Conservation (phyloP, 2,329 filamentous ascomycete species). For the Pyricularia grisea region DNA sequence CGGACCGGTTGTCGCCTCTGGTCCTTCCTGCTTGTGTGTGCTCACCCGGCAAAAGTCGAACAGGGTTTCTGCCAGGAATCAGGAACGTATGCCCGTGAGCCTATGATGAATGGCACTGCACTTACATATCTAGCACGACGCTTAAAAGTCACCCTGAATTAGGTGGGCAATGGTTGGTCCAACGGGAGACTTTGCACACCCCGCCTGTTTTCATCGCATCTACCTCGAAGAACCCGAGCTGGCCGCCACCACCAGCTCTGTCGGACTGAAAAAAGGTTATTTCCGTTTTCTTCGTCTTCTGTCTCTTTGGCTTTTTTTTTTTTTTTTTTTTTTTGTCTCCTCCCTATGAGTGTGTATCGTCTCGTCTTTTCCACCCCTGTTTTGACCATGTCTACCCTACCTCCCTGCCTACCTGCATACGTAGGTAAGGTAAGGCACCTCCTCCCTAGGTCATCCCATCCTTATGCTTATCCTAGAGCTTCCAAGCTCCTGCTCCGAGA, state of each 20-base stretch:
- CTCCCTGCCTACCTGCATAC: slow-evolving; percentile 1
- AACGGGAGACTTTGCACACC: slow-evolving; percentile 33
- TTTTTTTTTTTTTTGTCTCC: too few species aligned
- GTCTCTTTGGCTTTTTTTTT: neutral
- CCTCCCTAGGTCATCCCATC: neutral
- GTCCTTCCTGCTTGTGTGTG: neutral
- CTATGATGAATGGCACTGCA: slow-evolving; percentile 10
- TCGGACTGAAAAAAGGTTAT: slow-evolving; percentile 23
- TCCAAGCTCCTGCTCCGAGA: neutral
- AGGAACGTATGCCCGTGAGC: neutral
- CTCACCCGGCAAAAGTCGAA: neutral
- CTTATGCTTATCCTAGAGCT: slow-evolving; percentile 5
- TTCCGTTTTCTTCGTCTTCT: slow-evolving; percentile 15
- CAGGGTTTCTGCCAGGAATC: neutral
- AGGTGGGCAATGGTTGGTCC: slow-evolving; percentile 10
- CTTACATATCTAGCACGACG: neutral
- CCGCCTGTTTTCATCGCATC: slow-evolving; percentile 25
- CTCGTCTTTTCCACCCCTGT: slow-evolving; percentile 7
- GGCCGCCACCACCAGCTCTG: slow-evolving; percentile 37
- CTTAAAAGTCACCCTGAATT: neutral
- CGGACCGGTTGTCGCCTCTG: neutral
- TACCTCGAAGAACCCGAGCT: slow-evolving; percentile 22
- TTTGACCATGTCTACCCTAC: slow-evolving; percentile 2
- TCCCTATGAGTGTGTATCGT: slow-evolving; percentile 4
- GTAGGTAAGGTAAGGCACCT: neutral